Evolutionary conservation across 2,329 filamentous ascomycete genomes (phyloP), one percentile per base, ranked within the genome.

Genomic region (Setomelanomma holmii): DNA sequence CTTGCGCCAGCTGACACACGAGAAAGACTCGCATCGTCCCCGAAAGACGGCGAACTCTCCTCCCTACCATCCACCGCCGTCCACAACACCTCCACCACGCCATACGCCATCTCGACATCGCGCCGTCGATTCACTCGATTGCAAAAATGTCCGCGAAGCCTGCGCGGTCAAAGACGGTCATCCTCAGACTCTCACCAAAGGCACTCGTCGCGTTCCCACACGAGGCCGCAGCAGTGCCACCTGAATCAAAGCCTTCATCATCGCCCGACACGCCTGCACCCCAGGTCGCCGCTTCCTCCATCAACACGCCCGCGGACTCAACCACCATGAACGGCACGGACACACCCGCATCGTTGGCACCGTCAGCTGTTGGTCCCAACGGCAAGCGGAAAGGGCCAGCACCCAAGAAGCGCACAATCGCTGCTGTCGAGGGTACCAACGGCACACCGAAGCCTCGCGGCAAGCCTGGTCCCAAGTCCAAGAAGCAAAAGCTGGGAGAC

Each of bases 401-500:
- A 64, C 81, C 84, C 49, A 81, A 80, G 52, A 89, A 89, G 77
- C 81, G 86, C 70, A 76, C 77, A 55, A 73, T 75, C 52, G 77
- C 75, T 67, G 80, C 77, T 75, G 66, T 72, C 78, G 90, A 93
- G 58, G 81, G 80, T 27, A 38, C 55, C 16, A 58, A 45, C 20
- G 46, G 39, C 42, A 70, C 79, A 21, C 80, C 87, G n/a, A 92
- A 90, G 75, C 81, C 87, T 48, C 82, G 90, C 72, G 89, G 89
- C 71, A 96, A 96, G 79, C 93, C 95, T 5, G 93, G 93, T 5
- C 93, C 93, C 0, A 98, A 97, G 85, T 96, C 97, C 86, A 96
- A 96, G 80, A 88, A 90, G 61, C 88, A 89, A 82, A 78, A 96
- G 93, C 10, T 41, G 33, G 86, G 88, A 63, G 82, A 84, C 63